Conservation (phyloP, 169 alveolate species). For the Besnoitia besnoiti region DNA sequence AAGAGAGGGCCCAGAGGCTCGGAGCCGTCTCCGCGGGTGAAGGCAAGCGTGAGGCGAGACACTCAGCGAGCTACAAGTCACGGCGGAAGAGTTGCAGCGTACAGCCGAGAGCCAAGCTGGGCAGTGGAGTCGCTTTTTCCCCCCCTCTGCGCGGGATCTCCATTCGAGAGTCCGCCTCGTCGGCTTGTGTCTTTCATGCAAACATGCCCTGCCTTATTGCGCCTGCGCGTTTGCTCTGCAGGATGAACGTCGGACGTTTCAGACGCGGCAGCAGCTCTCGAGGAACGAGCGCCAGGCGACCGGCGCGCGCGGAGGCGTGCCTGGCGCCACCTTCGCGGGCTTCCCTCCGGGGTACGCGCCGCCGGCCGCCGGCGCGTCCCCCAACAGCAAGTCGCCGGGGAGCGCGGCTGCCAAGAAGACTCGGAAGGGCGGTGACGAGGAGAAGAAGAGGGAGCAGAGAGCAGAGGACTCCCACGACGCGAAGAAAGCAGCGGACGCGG, state of each 20-base stretch:
- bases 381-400: background rate
- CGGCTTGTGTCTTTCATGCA: no score
- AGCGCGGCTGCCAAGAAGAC: background rate
- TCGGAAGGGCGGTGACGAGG: background rate
- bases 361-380: background rate
- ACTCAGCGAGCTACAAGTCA: no score
- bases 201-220: background rate
- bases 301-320: background rate
- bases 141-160: no score
- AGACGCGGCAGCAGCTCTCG: constrained; percentile 50
- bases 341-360: constrained; percentile 36
- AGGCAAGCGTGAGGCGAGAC: no score
- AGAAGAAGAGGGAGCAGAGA: background rate
- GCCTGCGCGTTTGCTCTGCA: background rate
- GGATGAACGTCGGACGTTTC: constrained; percentile 45
- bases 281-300: constrained; percentile 1
- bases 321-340: background rate
- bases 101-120: no score
- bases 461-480: background rate
- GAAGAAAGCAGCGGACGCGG: background rate
- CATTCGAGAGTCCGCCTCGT: no score
- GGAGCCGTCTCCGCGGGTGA: no score
- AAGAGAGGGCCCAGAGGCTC: no score
- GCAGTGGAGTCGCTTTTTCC: no score
- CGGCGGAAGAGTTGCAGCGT: no score